Percentiles rank a stretch among this genome's conserved stretches.
These are phyloP conservation scores for cucumber (Cucumis sativus) DNA, from an alignment of 306 rosid genomes.

Conservation along the genomic window DNA sequence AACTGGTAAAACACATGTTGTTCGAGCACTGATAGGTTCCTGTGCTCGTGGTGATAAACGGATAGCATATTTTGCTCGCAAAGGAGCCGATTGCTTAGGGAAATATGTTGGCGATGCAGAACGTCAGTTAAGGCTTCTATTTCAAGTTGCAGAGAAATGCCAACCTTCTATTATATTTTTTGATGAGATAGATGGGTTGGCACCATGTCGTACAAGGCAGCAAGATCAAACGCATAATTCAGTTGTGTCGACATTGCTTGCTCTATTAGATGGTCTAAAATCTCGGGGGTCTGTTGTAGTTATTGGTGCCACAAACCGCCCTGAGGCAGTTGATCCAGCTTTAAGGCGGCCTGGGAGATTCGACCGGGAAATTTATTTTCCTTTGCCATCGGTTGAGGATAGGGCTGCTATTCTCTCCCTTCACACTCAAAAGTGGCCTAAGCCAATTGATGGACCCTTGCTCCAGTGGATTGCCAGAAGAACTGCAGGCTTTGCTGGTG, in stretches of 20 bases:
- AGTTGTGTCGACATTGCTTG: conserved; percentile 96
- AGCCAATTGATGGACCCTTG: conserved; percentile 61
- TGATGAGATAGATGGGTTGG: conserved; percentile 98
- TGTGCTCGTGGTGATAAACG: conserved; percentile 89
- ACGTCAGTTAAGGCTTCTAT: conserved; percentile 89
- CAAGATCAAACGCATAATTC: conserved; percentile 99
- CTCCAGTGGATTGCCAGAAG: conserved; percentile 73
- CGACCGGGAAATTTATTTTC: conserved; percentile 93
- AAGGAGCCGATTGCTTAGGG: conserved; percentile 99
- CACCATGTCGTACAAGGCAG: conserved; percentile 80
- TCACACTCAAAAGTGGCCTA: conserved; percentile 95
- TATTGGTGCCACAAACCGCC: conserved; percentile 97
- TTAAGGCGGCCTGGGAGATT: conserved; percentile 95
- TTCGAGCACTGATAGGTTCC: conserved; percentile 86
- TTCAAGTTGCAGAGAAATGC: conserved; percentile 97
- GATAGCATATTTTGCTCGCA: conserved; percentile 93
- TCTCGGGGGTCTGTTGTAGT: conserved; percentile 96
- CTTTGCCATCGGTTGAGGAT: conserved; percentile 78
- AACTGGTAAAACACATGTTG: conserved; percentile 94
- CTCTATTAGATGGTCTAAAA: conserved; percentile 89
- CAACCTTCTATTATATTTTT: conserved; percentile 96
- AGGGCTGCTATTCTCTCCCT: conserved; percentile 92
- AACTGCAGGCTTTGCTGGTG: conserved; percentile 95
- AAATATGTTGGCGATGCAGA: conserved; percentile 98
- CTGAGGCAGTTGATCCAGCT: conserved; percentile 95